Conservation (phyloP, 2,329 filamentous ascomycete genomes). For the Fusarium odoratissimum region DNA sequence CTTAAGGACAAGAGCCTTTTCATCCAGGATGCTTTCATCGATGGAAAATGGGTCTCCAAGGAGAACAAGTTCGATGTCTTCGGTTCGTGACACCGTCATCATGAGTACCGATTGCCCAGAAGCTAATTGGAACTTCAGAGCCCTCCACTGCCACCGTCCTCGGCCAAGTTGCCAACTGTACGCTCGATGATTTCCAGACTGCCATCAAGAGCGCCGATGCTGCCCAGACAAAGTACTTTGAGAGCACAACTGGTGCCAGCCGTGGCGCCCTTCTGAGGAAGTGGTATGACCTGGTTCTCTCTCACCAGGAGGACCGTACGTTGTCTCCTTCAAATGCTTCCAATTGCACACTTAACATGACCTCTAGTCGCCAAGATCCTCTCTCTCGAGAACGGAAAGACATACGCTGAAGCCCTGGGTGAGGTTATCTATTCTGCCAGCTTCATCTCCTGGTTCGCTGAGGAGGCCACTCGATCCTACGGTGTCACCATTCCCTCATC, state of each 20-base stretch:
- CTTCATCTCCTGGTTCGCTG: slow-evolving; percentile 68
- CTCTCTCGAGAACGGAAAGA: slow-evolving; percentile 66
- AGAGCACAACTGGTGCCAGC: slow-evolving; percentile 44
- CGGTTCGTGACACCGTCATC: slow-evolving; percentile 26
- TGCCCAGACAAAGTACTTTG: slow-evolving; percentile 43
- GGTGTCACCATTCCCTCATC: slow-evolving; percentile 71
- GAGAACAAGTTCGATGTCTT: slow-evolving; percentile 47
- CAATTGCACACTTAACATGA: background rate
- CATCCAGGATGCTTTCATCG: slow-evolving; percentile 46
- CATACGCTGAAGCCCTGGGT: slow-evolving; percentile 62
- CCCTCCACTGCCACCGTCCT: slow-evolving; percentile 45
- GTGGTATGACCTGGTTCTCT: slow-evolving; percentile 45
- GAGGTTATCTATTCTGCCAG: slow-evolving; percentile 66
- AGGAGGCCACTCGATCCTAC: slow-evolving; percentile 62
- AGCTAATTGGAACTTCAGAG: slow-evolving; percentile 31
- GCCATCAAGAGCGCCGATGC: slow-evolving; percentile 45
- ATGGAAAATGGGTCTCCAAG: slow-evolving; percentile 45
- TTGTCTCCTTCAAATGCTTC: background rate
- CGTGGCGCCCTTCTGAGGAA: slow-evolving; percentile 45
- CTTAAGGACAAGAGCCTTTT: slow-evolving; percentile 45
- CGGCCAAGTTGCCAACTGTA: slow-evolving; percentile 44
- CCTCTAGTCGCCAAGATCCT: slow-evolving; percentile 51
- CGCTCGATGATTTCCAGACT: slow-evolving; percentile 43
- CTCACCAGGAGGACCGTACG: slow-evolving; percentile 45
- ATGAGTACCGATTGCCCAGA: background rate